Percentiles rank a stretch among this genome's conserved stretches.
Conservation (phyloP, 768 basidiomycete genomes). For the Panellus pusillus region DNA sequence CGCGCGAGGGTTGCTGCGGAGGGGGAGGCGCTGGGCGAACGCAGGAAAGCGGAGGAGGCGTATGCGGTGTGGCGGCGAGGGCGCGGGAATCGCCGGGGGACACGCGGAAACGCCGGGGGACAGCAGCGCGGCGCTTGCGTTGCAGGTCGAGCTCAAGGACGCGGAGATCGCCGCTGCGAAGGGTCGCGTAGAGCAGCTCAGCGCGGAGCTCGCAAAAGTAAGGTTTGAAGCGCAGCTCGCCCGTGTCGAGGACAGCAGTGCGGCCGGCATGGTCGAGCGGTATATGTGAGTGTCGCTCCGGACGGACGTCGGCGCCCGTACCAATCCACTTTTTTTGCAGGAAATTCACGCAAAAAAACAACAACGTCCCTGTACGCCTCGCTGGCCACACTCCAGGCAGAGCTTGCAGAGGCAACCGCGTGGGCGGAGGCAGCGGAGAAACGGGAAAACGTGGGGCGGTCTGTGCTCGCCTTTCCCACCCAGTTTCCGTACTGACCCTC, state of each 20-base stretch:
- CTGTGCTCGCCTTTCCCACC: slow-evolving; percentile 3
- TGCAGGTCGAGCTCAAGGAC: slow-evolving; percentile 42
- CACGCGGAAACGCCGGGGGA: no score
- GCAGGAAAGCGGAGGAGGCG: slow-evolving; percentile 45
- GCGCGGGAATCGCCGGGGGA: no score
- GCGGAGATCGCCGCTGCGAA: slow-evolving; percentile 48
- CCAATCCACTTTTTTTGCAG: no score
- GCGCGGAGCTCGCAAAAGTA: slow-evolving; percentile 43
- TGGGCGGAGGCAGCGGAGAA: neutral
- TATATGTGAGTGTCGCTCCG: slow-evolving; percentile 63
- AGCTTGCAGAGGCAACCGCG: neutral
- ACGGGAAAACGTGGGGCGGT: neutral
- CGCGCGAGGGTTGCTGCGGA: slow-evolving; percentile 44
- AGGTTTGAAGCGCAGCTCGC: slow-evolving; percentile 55
- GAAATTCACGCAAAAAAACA: slow-evolving; percentile 79
- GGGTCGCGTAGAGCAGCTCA: slow-evolving; percentile 41
- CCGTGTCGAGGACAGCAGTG: slow-evolving; percentile 66
- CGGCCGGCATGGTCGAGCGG: slow-evolving; percentile 79
- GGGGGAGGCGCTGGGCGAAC: slow-evolving; percentile 45
- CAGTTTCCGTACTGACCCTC: slow-evolving; percentile 36
- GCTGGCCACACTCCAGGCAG: slow-evolving; percentile 43
- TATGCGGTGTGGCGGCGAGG: slow-evolving; percentile 53
- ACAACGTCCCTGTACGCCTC: slow-evolving; percentile 65
- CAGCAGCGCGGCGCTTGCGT: no score
- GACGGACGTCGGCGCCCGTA: no score